Conservation (phyloP, 163 green algal species). For the Scenedesmus sp. region DNA sequence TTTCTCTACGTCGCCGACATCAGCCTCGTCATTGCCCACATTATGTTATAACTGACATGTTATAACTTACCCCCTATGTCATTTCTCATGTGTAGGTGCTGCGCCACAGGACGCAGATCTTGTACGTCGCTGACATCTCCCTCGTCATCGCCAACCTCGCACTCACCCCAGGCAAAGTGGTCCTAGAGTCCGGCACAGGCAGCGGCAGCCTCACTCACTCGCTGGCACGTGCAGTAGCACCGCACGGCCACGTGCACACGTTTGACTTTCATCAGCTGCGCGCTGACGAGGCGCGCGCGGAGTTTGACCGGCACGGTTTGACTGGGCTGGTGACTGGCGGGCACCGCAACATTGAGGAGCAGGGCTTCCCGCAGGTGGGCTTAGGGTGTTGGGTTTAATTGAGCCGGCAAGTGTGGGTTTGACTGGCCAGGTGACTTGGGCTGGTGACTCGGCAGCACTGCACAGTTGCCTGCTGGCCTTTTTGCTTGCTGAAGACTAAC, state of each 20-base stretch:
- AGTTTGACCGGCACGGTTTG: constrained; percentile 82
- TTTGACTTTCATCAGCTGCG: constrained; percentile 96
- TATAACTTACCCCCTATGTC: no score
- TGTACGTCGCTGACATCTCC: constrained; percentile 96
- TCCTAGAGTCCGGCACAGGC: constrained; percentile 96
- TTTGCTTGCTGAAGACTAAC: not conserved
- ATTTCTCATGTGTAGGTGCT: constrained; percentile 68
- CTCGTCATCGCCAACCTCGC: constrained; percentile 88
- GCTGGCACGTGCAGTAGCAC: constrained; percentile 90
- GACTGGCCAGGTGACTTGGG: no score
- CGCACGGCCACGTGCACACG: constrained; percentile 90
- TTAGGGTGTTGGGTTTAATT: not conserved
- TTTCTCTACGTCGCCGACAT: constrained; percentile 99
- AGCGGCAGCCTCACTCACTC: constrained; percentile 93
- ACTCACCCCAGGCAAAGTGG: constrained; percentile 84
- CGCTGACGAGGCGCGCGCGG: constrained; percentile 67
- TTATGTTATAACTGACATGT: no score
- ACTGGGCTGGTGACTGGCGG: constrained; percentile 68
- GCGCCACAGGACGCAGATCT: constrained; percentile 96
- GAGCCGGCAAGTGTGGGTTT: not conserved
- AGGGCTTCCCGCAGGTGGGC: constrained; percentile 86
- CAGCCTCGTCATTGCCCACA: constrained; percentile 58
- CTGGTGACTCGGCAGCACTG: not conserved
- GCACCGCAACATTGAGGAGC: constrained; percentile 90
- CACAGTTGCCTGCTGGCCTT: not conserved